These are phyloP conservation scores for Pseudocercospora eumusae DNA, from an alignment of 2,329 filamentous ascomycete genomes.

Conservation along the genomic window DNA sequence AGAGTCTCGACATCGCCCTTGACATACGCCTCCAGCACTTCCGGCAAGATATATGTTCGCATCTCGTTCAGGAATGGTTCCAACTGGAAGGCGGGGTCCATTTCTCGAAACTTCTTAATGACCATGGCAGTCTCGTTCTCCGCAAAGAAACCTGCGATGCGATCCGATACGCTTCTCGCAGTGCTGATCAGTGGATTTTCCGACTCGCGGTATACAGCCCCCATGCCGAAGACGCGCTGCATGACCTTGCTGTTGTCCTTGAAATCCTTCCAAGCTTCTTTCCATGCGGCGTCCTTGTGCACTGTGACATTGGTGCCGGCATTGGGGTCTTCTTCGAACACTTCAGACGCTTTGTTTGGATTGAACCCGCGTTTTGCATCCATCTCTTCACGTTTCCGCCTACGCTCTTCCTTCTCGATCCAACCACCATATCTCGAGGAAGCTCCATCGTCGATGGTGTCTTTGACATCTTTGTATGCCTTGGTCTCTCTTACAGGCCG, in stretches of 20 bases:
- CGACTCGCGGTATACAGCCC: conserved; percentile 88
- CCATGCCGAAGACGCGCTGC: conserved; percentile 83
- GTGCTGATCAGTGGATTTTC: conserved; percentile 95
- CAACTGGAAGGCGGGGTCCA: conserved; percentile 92
- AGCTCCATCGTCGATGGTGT: conserved; percentile 95
- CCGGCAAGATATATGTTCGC: conserved; percentile 95
- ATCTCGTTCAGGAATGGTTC: conserved; percentile 94
- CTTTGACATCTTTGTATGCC: conserved; percentile 87
- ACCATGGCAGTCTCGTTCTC: conserved; percentile 98
- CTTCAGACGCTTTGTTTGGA: conserved; percentile 53
- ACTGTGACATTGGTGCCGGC: conserved; percentile 92
- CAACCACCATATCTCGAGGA: conserved; percentile 95
- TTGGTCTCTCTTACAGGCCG: conserved; percentile 92
- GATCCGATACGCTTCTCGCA: conserved; percentile 89
- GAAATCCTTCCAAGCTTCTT: conserved; percentile 97
- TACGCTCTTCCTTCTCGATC: conserved; percentile 93
- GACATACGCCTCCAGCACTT: conserved; percentile 96
- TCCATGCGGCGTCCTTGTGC: conserved; percentile 97
- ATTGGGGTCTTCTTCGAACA: conserved; percentile 81
- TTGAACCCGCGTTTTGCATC: conserved; percentile 55
- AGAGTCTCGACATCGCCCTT: conserved; percentile 90
- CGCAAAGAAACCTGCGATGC: conserved; percentile 91
- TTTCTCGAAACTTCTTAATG: conserved; percentile 95
- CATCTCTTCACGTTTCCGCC: conserved; percentile 71
- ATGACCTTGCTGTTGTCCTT: conserved; percentile 85